Percentiles rank a stretch among this genome's conserved stretches.
These are phyloP conservation scores for Podospora tetraspora DNA, from an alignment of 495 filamentous ascomycete species.

Conservation along the genomic window DNA sequence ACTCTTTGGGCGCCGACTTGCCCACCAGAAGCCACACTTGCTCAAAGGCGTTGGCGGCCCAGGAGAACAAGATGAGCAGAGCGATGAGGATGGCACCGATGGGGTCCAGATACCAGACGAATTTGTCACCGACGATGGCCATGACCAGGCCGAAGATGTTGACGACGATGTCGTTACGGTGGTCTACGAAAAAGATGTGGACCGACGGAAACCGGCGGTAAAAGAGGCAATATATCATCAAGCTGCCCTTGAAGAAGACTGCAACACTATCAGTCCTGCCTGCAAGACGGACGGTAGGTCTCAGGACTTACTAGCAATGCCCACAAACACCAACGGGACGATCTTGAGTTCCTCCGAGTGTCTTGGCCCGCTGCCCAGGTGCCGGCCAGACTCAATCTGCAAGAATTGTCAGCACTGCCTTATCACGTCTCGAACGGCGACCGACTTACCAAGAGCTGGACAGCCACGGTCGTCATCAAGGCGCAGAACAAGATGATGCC, in stretches of 20 bases:
- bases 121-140: slow-evolving; percentile 47
- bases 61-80: slow-evolving; percentile 50
- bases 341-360: slow-evolving; percentile 41
- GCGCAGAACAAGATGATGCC: slow-evolving; percentile 57
- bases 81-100: slow-evolving; percentile 52
- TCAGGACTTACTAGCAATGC: slow-evolving; percentile 42
- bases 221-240: slow-evolving; percentile 50
- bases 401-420: background rate
- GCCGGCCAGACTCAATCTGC: slow-evolving; percentile 46
- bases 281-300: background rate
- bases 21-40: slow-evolving; percentile 54
- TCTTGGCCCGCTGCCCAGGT: slow-evolving; percentile 36
- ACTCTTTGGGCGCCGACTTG: slow-evolving; percentile 49
- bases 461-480: slow-evolving; percentile 52
- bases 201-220: slow-evolving; percentile 50
- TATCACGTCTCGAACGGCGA: background rate
- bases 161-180: slow-evolving; percentile 53
- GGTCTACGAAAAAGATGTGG: slow-evolving; percentile 51
- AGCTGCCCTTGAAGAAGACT: slow-evolving; percentile 44
- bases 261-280: slow-evolving; percentile 10
- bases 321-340: slow-evolving; percentile 49
- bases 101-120: slow-evolving; percentile 53
- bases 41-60: slow-evolving; percentile 51
- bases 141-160: slow-evolving; percentile 52
- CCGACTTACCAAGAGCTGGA: slow-evolving; percentile 45